Evolutionary conservation across 2,329 filamentous ascomycete species (phyloP).

Genomic region (Cladosporium oxysporum): DNA sequence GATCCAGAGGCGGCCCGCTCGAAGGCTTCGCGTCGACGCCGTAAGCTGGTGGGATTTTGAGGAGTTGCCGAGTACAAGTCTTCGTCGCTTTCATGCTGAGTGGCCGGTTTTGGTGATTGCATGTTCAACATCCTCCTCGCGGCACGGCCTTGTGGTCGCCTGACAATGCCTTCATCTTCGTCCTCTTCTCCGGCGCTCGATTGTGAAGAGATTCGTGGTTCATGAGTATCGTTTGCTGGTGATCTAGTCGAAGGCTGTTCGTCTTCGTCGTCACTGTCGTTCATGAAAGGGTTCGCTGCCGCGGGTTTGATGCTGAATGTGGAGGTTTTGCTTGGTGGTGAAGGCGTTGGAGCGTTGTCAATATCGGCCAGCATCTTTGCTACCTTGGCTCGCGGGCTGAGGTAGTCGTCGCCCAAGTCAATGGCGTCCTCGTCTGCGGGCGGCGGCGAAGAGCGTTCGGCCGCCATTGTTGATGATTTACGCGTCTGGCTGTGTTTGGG

Average conservation of each 20-base stretch:
- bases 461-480: slow-evolving; percentile 3
- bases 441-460: slow-evolving; percentile 18
- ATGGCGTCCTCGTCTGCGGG: slow-evolving; percentile 18
- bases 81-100: slow-evolving; percentile 25
- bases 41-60: slow-evolving; percentile 14
- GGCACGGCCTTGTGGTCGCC: slow-evolving; percentile 32
- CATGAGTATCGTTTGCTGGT: background rate
- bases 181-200: slow-evolving; percentile 8
- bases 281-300: slow-evolving; percentile 7
- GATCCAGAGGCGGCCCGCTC: slow-evolving; percentile 22
- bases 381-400: slow-evolving; percentile 27
- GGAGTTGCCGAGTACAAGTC: slow-evolving; percentile 37
- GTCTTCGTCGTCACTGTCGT: slow-evolving; percentile 19
- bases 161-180: slow-evolving; percentile 20
- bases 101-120: background rate
- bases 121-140: slow-evolving; percentile 33
- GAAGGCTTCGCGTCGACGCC: slow-evolving; percentile 15
- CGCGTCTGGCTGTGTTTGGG: background rate
- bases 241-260: background rate
- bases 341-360: slow-evolving; percentile 28
- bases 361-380: slow-evolving; percentile 32
- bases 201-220: background rate
- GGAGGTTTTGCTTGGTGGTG: slow-evolving; percentile 21
- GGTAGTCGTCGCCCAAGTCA: slow-evolving; percentile 18
- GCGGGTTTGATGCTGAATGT: background rate